phyloP scores from a whole-genome alignment of 306 rosid species.

The Glycyrrhiza uralensis region DNA sequence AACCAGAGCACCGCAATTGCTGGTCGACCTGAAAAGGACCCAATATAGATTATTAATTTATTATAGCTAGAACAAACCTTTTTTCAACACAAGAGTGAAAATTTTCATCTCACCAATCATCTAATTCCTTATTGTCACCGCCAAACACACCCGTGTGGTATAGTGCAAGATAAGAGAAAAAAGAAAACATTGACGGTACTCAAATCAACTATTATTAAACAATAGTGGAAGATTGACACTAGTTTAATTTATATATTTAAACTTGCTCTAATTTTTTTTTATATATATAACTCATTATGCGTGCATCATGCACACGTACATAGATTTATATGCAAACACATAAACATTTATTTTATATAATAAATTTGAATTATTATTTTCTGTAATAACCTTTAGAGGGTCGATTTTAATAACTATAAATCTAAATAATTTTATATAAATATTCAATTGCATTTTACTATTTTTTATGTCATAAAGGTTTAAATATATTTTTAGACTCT shows the following conservation, averaged over 20 bases:
- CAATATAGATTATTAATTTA: slow-evolving; percentile 18
- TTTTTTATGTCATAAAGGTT: too few relatives aligned
- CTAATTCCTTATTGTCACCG: slow-evolving; percentile 22
- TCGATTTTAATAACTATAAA: too few relatives aligned
- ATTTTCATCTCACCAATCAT: slow-evolving; percentile 38
- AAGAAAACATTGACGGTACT: background rate
- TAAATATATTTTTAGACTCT: too few relatives aligned
- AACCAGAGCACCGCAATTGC: slow-evolving; percentile 36
- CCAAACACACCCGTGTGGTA: slow-evolving; percentile 39
- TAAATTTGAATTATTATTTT: too few relatives aligned
- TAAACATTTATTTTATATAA: too few relatives aligned
- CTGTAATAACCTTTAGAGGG: too few relatives aligned
- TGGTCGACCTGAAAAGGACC: slow-evolving; percentile 58
- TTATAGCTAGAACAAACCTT: slow-evolving; percentile 17
- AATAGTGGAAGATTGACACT: background rate
- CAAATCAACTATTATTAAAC: background rate
- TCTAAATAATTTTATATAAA: too few relatives aligned
- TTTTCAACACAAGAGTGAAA: slow-evolving; percentile 34
- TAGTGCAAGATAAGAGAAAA: slow-evolving; percentile 5
- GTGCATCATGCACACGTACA: background rate
- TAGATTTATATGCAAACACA: too few relatives aligned
- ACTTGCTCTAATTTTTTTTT: background rate
- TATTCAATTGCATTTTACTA: too few relatives aligned
- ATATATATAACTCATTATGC: background rate
- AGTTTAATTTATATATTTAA: background rate